Percentiles rank a stretch among this genome's conserved stretches.
Evolutionary conservation across 2,329 filamentous ascomycete species (phyloP).

Genomic region (Tolypocladium pustulatum): DNA sequence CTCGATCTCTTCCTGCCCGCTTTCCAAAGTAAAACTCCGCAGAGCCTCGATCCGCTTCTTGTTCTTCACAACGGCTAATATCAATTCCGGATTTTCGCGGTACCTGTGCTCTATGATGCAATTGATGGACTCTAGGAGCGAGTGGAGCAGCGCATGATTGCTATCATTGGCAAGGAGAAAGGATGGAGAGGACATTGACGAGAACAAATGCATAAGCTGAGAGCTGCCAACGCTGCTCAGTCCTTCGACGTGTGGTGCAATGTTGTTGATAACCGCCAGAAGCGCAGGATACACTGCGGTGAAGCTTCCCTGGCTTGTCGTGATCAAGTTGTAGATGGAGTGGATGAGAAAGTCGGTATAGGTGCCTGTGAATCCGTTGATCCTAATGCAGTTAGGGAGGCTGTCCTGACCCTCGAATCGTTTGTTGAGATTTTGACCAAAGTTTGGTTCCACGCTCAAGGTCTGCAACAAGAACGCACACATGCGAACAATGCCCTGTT

Average conservation of each 20-base stretch:
- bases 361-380: constrained; percentile 75
- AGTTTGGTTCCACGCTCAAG: constrained; percentile 82
- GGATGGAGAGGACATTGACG: constrained; percentile 85
- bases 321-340: constrained; percentile 88
- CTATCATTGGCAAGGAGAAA: constrained; percentile 88
- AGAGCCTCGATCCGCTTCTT: constrained; percentile 76
- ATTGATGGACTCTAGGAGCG: constrained; percentile 80
- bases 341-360: constrained; percentile 93
- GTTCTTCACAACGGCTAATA: constrained; percentile 70
- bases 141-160: constrained; percentile 73
- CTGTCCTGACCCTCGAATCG: constrained; percentile 82
- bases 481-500: constrained; percentile 90
- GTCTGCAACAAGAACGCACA: constrained; percentile 96
- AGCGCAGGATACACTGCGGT: constrained; percentile 88
- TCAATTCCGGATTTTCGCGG: constrained; percentile 65
- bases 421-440: constrained; percentile 83
- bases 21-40: constrained; percentile 81
- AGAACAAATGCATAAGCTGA: constrained; percentile 79
- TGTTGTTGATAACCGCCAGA: constrained; percentile 86
- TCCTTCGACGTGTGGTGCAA: constrained; percentile 73
- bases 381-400: constrained; percentile 68
- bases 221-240: constrained; percentile 65
- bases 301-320: constrained; percentile 79
- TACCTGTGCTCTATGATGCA: constrained; percentile 85
- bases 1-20: constrained; percentile 84